Conservation (phyloP, 768 basidiomycete genomes). For the Rhodotorula kratochvilovae region DNA sequence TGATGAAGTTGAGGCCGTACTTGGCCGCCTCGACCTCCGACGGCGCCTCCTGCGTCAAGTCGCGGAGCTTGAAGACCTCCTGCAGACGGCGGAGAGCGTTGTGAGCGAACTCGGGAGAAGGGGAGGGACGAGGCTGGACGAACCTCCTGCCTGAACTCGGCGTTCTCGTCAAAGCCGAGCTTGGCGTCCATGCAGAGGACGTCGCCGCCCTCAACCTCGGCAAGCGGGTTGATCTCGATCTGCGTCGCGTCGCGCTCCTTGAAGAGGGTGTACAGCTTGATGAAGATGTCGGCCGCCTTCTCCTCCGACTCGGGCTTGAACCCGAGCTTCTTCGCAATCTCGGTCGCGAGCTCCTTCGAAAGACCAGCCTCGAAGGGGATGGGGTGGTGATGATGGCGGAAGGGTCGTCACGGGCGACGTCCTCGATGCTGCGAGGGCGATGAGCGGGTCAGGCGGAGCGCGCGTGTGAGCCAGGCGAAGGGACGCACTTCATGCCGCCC, state of each 20-base stretch:
- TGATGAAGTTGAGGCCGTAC: slow-evolving; percentile 95
- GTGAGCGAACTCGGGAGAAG: background rate
- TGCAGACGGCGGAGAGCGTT: slow-evolving; percentile 37
- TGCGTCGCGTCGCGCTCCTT: slow-evolving; percentile 99
- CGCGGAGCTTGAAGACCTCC: slow-evolving; percentile 81
- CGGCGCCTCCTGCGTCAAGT: slow-evolving; percentile 89
- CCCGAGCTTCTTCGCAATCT: slow-evolving; percentile 81
- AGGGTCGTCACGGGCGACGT: slow-evolving; percentile 94
- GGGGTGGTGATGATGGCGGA: slow-evolving; percentile 87
- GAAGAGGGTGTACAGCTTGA: slow-evolving; percentile 91
- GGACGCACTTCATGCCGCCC: slow-evolving; percentile 80
- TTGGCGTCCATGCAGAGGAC: slow-evolving; percentile 99
- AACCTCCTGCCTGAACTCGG: slow-evolving; percentile 81
- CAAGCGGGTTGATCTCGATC: slow-evolving; percentile 98
- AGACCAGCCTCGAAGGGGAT: slow-evolving; percentile 81
- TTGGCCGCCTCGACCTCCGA: slow-evolving; percentile 98
- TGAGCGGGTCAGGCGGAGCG: background rate
- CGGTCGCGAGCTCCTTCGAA: slow-evolving; percentile 60
- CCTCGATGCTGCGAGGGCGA: slow-evolving; percentile 63
- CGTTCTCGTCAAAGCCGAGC: slow-evolving; percentile 99
- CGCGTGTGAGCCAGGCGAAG: rapidly evolving
- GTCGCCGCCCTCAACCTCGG: slow-evolving; percentile 80
- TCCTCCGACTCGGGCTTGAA: slow-evolving; percentile 68
- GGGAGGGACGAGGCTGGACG: too few relatives aligned
- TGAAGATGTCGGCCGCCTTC: slow-evolving; percentile 88